Conservation (phyloP, 345 rosid genomes). For the Viola odorata region DNA sequence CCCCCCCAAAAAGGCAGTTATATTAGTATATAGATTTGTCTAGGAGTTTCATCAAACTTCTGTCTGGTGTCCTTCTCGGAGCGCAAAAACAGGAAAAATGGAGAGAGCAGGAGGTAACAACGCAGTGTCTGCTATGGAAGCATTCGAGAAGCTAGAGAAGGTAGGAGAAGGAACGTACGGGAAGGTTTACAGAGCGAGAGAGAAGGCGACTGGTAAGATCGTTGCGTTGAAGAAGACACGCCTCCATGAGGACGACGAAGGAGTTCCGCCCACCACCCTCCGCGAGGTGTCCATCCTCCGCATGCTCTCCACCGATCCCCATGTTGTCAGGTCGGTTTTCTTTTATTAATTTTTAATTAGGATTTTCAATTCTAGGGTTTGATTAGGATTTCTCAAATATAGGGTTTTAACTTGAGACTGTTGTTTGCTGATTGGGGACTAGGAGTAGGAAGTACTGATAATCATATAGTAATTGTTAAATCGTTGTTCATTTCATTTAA, state of each 20-base stretch:
- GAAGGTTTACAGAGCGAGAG: constrained; percentile 91
- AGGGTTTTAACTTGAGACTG: neutral
- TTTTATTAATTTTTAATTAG: neutral
- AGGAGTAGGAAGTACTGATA: too few species aligned
- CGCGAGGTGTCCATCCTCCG: constrained; percentile 97
- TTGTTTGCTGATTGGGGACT: too few species aligned
- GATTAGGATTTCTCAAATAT: neutral
- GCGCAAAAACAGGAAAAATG: neutral
- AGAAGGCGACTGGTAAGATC: constrained; percentile 82
- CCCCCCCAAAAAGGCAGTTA: neutral
- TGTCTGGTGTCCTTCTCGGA: neutral
- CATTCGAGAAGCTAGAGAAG: constrained; percentile 94
- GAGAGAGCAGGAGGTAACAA: neutral
- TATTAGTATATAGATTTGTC: neutral
- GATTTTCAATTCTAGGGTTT: too few species aligned
- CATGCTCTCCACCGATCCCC: constrained; percentile 95
- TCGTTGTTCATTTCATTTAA: neutral
- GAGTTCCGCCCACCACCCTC: constrained; percentile 97
- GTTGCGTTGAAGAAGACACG: constrained; percentile 99
- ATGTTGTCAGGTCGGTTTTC: constrained; percentile 56
- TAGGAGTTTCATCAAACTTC: neutral
- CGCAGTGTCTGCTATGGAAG: constrained; percentile 64
- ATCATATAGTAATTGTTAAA: too few species aligned
- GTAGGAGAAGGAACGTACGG: constrained; percentile 99
- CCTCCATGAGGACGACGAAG: constrained; percentile 95